These are phyloP conservation scores for Litchi chinensis DNA, from an alignment of 345 rosid genomes.

Conservation along the genomic window DNA sequence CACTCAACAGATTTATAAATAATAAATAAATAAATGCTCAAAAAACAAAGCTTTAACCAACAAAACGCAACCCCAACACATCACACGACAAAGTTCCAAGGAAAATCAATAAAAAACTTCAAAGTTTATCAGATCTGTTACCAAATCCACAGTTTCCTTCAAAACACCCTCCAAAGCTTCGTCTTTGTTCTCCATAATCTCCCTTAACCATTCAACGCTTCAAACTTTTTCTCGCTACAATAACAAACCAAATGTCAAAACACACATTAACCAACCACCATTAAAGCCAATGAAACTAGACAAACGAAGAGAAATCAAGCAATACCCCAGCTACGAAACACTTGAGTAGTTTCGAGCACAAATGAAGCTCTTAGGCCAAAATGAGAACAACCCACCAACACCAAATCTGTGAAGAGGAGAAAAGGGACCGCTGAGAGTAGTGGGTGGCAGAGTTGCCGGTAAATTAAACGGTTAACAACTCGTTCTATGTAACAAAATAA, in stretches of 20 bases:
- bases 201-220: conserved; percentile 14
- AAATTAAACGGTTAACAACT: conserved; percentile 19
- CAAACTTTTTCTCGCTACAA: conserved; percentile 16
- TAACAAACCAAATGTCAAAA: not conserved
- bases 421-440: conserved; percentile 33
- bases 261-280: conserved; percentile 20
- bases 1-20: conserved; percentile 20
- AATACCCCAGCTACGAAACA: conserved; percentile 25
- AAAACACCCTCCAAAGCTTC: conserved; percentile 91
- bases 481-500: not conserved
- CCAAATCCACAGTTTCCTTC: conserved; percentile 99
- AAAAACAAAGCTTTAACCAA: conserved; percentile 17
- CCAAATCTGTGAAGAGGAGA: conserved; percentile 33
- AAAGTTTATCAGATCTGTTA: conserved; percentile 69
- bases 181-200: conserved; percentile 62
- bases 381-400: conserved; percentile 40
- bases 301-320: conserved; percentile 10
- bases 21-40: not conserved
- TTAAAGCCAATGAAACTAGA: not conserved
- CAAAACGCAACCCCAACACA: conserved; percentile 7
- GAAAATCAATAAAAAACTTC: conserved; percentile 17
- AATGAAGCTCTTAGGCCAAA: conserved; percentile 14
- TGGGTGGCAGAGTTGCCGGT: conserved; percentile 21
- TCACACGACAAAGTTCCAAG: conserved; percentile 15
- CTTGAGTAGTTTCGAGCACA: conserved; percentile 9